Base-by-base conservation (phyloP, 495 filamentous ascomycete genomes). In the Trypethelium eluteriae region DNA sequence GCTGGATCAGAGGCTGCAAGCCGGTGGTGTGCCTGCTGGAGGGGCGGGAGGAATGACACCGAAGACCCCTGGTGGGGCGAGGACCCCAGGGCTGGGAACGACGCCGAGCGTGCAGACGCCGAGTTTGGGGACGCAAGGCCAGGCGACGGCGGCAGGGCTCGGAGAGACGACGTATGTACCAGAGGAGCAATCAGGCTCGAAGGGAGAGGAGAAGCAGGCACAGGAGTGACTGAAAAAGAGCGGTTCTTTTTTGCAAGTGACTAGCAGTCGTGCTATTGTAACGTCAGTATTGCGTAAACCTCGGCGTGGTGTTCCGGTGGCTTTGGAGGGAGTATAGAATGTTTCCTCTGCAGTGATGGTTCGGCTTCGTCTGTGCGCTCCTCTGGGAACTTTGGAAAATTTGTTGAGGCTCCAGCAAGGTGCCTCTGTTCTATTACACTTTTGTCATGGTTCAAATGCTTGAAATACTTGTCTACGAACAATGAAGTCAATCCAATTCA, bases 1-100 rank as follows among this genome's bases (percentile, higher is more conserved):
- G 14, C 77, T 98, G 66, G 94, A 98, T 75, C 92, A 96, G 78
- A 83, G 94, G 69, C 78, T 98, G 63, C 87, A 96, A 76, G 89
- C 91, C 39, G 92, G 92, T 6, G 53, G 53, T 2, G n/a, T 34
- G 3, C 87, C 90, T 35, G 83, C 81, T 2, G 81, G 74, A 63
- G 74, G 75, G 12, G 75, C 74, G n/a, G 66, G 74, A 5, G 75
- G 80, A 34, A 6, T 41, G 69, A 77, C 73, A 64, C 62, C 71
- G 38, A 76, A 78, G 39, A 66, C 76, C 18, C 38, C 39, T 32
- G 35, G 25, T 25, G 25, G 66, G 64, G 72, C 75, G 79, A 5
- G 76, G 69, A 39, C 72, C 73, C 16, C 76, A 74, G 66, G 76
- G 74, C 44, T 73, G 69, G 35, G 75, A 78, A 66, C 75, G 76